Conservation (phyloP, 2,329 filamentous ascomycete species). For the Alternaria metachromatica region DNA sequence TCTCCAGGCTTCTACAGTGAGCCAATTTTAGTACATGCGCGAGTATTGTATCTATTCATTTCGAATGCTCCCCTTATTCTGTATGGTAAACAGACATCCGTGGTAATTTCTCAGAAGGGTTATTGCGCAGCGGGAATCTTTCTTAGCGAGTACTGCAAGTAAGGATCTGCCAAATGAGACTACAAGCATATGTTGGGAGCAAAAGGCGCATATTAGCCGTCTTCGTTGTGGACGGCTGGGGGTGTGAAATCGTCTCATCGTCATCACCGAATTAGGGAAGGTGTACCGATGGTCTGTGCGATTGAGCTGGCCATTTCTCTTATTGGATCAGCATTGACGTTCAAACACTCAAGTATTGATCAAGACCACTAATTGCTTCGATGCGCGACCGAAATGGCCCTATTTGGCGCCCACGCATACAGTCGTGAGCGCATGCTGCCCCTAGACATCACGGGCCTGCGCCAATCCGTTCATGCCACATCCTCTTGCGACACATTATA, state of each 20-base stretch:
- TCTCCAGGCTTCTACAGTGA: background rate
- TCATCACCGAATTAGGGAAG: background rate
- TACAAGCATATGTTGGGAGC: background rate
- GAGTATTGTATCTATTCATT: background rate
- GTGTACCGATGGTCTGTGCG: background rate
- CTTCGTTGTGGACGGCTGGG: background rate
- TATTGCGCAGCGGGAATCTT: background rate
- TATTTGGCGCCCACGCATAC: background rate
- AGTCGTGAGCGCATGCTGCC: background rate
- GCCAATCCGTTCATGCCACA: background rate
- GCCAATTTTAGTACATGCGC: background rate
- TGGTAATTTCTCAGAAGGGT: background rate
- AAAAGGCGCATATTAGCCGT: background rate
- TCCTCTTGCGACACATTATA: background rate
- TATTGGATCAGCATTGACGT: background rate
- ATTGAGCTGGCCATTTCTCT: background rate
- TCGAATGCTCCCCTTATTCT: background rate
- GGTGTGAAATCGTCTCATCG: background rate
- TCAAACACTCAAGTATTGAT: background rate
- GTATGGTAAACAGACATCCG: background rate
- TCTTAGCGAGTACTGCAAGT: background rate
- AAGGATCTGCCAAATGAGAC: background rate
- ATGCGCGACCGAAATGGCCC: background rate
- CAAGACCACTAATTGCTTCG: background rate
- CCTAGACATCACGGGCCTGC: background rate